Evolutionary conservation across 805 yeast species (phyloP).

Genomic region (Ogataea ramenticola): DNA sequence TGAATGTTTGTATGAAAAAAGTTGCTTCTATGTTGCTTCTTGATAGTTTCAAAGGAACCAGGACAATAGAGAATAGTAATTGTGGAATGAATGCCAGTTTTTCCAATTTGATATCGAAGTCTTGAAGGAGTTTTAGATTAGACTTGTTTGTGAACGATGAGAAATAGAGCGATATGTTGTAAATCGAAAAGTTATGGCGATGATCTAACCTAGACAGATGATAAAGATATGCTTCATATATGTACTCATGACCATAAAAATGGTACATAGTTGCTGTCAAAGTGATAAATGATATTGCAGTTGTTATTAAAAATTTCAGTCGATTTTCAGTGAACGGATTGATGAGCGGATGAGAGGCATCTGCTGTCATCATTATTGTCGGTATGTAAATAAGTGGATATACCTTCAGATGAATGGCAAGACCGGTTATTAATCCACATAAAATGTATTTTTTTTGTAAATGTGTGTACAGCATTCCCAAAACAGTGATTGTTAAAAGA

Average conservation of each 20-base stretch:
- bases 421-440: constrained; percentile 53
- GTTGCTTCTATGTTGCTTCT: constrained; percentile 38
- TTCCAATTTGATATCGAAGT: constrained; percentile 14
- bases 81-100: constrained; percentile 82
- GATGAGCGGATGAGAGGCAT: constrained; percentile 22
- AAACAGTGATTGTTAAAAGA: constrained; percentile 68
- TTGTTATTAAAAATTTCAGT: constrained; percentile 31
- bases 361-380: constrained; percentile 41
- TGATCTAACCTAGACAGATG: constrained; percentile 84
- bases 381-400: constrained; percentile 90
- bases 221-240: constrained; percentile 73
- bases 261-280: constrained; percentile 56
- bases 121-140: constrained; percentile 5
- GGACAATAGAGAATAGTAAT: constrained; percentile 45
- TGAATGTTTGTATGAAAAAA: constrained; percentile 68
- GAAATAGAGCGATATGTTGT: constrained; percentile 66
- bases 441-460: constrained; percentile 23
- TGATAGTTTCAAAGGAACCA: constrained; percentile 44
- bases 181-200: constrained; percentile 89
- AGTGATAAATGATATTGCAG: constrained; percentile 34
- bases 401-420: constrained; percentile 82
- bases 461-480: constrained; percentile 48
- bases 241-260: constrained; percentile 66
- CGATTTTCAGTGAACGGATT: constrained; percentile 36
- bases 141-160: constrained; percentile 33